Base-by-base conservation (phyloP, 2,329 filamentous ascomycete species). In the Aspergillus luchuensis region DNA sequence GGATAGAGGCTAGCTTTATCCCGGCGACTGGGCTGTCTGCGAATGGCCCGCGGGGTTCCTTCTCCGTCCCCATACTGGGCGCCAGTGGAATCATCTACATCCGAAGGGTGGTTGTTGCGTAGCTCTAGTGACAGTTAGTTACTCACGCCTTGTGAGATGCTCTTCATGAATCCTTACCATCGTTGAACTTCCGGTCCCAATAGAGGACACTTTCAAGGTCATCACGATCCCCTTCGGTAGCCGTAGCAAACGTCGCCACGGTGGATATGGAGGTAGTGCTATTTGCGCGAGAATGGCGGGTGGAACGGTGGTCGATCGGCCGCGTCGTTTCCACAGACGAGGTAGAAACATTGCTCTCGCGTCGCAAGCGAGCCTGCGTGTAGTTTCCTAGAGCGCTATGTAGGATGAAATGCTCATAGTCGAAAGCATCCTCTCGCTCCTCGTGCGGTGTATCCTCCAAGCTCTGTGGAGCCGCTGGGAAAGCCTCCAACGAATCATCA, bases 321-420 rank as follows among this genome's bases (percentile, higher is more conserved):
- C 79, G 69, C 2, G 77, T 85, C 0, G 85, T 87, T 56, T 81
- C 83, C 1, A 78, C 78, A 1, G 84, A 86, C 19, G 77, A 80
- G 45, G 73, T 74, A 1, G 82, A 82, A 43, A 66, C 69, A 50
- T 72, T 69, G 60, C 76, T 79, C 15, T 64, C 45, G 7, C 72
- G 71, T 4, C 71, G 71, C 45, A 75, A 62, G 60, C 71, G 71
- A 36, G 63, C 56, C 25, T 69, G 71, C 8, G 76, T 73, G 60
- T 76, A 81, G 58, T 78, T 92, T 5, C 92, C 92, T 84, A 97
- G 89, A 10, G 92, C 92, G 67, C 91, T 96, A 74, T 97, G 92
- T 13, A 97, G 82, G 75, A 97, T 97, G 78, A 97, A 97, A 72
- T 96, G 89, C 74, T 97, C 91, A 64, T 98, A 98, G 74, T 98